These are phyloP conservation scores for Leavenworthia alabamica DNA, from an alignment of 345 rosid genomes.

Conservation along the genomic window DNA sequence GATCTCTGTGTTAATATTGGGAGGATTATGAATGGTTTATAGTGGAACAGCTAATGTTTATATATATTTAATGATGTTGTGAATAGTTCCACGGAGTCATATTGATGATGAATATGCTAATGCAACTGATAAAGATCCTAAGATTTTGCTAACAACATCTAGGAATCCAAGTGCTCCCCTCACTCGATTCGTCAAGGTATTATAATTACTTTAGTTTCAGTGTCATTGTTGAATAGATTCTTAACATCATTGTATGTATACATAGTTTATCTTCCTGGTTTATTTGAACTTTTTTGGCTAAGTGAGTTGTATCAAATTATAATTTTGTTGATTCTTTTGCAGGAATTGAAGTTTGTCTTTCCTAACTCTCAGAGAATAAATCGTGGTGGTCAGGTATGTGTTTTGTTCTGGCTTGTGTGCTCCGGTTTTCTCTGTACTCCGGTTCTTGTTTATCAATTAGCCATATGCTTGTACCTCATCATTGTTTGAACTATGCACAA, in stretches of 20 bases:
- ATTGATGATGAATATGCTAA: constrained; percentile 90
- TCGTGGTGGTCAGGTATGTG: constrained; percentile 77
- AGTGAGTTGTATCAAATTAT: background rate
- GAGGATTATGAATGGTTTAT: background rate
- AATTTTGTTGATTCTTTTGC: constrained; percentile 8
- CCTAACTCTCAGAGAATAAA: constrained; percentile 75
- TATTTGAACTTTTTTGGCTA: background rate
- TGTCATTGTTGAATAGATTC: background rate
- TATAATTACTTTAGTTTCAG: constrained; percentile 6
- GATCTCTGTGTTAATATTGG: background rate
- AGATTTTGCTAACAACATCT: constrained; percentile 79
- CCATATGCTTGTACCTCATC: background rate
- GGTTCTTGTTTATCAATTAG: background rate
- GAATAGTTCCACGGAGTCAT: constrained; percentile 58
- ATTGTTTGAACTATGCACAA: background rate
- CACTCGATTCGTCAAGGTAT: constrained; percentile 67
- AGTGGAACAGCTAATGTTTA: background rate
- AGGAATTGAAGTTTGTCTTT: constrained; percentile 82
- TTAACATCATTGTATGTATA: background rate
- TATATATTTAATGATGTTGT: constrained; percentile 10
- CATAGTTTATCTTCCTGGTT: background rate
- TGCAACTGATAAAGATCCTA: constrained; percentile 60
- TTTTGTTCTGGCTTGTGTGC: background rate
- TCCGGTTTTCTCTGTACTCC: background rate
- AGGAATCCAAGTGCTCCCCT: constrained; percentile 87